A percentile compares a stretch with the other conserved stretches of the same genome.
These are phyloP conservation scores for Trametes maxima DNA, from an alignment of 768 basidiomycete species.

Conservation along the genomic window DNA sequence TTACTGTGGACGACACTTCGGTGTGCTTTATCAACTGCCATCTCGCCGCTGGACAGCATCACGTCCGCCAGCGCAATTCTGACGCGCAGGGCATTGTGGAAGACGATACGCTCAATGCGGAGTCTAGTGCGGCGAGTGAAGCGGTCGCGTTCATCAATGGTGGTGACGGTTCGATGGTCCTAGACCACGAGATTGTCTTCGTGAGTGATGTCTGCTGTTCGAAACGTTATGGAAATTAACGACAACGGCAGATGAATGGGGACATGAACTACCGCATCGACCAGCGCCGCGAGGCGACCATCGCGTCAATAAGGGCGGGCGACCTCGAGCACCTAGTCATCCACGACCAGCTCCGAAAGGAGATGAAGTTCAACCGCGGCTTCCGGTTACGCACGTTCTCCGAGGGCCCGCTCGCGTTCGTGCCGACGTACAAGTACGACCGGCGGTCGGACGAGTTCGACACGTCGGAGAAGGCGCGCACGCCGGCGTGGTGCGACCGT, in stretches of 20 bases:
- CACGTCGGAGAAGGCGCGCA: constrained; percentile 82
- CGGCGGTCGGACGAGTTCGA: constrained; percentile 79
- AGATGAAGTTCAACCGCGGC: constrained; percentile 83
- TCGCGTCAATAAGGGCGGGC: constrained; percentile 66
- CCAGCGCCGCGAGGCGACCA: constrained; percentile 81
- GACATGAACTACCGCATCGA: constrained; percentile 99
- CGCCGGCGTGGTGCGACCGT: constrained; percentile 97
- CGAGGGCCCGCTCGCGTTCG: constrained; percentile 82
- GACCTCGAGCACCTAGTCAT: constrained; percentile 63
- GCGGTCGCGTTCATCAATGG: constrained; percentile 79
- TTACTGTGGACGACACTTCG: constrained; percentile 90
- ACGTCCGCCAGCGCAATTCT: constrained; percentile 78
- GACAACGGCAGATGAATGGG: constrained; percentile 66
- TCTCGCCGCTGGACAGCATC: constrained; percentile 92
- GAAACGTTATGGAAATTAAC: constrained; percentile 3
- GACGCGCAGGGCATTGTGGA: constrained; percentile 90
- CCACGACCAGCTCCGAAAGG: constrained; percentile 89
- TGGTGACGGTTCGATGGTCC: constrained; percentile 88
- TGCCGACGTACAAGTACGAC: constrained; percentile 96
- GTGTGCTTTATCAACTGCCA: constrained; percentile 97
- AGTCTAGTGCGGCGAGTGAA: constrained; percentile 49
- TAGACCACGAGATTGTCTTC: constrained; percentile 95
- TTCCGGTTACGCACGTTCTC: constrained; percentile 84
- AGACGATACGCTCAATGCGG: constrained; percentile 67
- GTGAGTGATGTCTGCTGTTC: constrained; percentile 45